A percentile compares a stretch with the other conserved stretches of the same genome.
These are phyloP conservation scores for Leccinum uliginosum DNA, from an alignment of 768 basidiomycete genomes.

Conservation along the genomic window DNA sequence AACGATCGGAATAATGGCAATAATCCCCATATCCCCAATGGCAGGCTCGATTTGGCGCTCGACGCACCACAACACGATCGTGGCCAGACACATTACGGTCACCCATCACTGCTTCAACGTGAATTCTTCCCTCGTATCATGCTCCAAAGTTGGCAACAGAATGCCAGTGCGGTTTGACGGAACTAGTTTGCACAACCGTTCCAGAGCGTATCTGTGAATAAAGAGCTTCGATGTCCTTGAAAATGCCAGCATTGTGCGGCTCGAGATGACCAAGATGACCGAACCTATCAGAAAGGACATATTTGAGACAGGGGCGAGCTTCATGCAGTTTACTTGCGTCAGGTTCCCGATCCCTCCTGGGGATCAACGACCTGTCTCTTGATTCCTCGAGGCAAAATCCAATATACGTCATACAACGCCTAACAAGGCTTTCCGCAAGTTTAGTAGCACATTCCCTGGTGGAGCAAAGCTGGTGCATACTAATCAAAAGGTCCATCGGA, in stretches of 20 bases:
- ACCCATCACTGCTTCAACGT: no score
- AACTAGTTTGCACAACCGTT: not conserved
- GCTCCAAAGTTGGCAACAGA: slow-evolving; percentile 3
- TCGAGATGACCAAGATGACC: slow-evolving; percentile 4
- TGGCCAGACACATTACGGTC: no score
- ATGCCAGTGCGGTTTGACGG: not conserved
- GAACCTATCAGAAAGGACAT: slow-evolving; percentile 10
- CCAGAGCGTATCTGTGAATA: not conserved
- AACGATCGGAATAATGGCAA: no score
- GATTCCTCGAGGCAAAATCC: slow-evolving; percentile 5
- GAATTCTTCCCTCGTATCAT: no score
- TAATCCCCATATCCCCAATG: no score
- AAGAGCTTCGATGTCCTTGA: slow-evolving; percentile 1
- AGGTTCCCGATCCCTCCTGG: not conserved
- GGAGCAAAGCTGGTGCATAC: no score
- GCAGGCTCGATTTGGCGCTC: no score
- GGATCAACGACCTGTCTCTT: not conserved
- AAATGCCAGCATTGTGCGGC: not conserved
- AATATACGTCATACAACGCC: slow-evolving; percentile 11
- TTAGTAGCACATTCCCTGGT: no score
- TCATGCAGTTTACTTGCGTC: not conserved
- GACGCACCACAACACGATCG: no score
- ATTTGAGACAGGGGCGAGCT: slow-evolving; percentile 2
- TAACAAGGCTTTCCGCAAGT: slow-evolving; percentile 1
- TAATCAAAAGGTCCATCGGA: no score